Evolutionary conservation across 257 asterid species (phyloP).

Genomic region (Salvia hispanica): DNA sequence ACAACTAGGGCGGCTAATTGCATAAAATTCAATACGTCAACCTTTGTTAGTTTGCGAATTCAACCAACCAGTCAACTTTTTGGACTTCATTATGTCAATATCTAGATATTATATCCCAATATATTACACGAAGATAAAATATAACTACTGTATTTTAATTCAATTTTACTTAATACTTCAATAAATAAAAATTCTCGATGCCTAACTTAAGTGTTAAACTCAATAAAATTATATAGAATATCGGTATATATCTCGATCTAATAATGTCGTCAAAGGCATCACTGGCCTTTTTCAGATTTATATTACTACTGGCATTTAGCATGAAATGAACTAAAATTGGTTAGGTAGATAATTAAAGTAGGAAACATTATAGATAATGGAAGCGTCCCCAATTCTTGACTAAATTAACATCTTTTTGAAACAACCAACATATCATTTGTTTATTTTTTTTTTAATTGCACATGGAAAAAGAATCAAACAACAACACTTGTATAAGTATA

Average conservation of each 20-base stretch:
- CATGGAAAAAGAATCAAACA: background rate
- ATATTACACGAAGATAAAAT: too few species aligned
- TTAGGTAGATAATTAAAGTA: background rate
- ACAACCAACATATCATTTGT: background rate
- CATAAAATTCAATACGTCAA: too few species aligned
- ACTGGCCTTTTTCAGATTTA: background rate
- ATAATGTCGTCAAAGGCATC: slow-evolving; percentile 1
- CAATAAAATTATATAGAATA: too few species aligned
- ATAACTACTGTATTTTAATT: background rate
- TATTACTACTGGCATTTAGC: too few species aligned
- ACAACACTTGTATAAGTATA: background rate
- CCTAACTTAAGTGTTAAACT: background rate
- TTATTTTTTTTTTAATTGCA: too few species aligned
- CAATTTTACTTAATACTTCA: background rate
- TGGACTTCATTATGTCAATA: too few species aligned
- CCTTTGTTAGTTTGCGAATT: too few species aligned
- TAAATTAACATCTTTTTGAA: background rate
- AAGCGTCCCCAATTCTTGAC: slow-evolving; percentile 32
- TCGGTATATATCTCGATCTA: background rate
- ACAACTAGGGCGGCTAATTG: too few species aligned
- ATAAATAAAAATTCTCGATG: background rate
- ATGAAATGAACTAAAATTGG: background rate
- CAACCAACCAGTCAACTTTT: too few species aligned
- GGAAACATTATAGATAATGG: background rate
- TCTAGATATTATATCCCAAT: too few species aligned